Base-by-base conservation (phyloP, 148 eudicot species). In the Amaranthus palmeri region DNA sequence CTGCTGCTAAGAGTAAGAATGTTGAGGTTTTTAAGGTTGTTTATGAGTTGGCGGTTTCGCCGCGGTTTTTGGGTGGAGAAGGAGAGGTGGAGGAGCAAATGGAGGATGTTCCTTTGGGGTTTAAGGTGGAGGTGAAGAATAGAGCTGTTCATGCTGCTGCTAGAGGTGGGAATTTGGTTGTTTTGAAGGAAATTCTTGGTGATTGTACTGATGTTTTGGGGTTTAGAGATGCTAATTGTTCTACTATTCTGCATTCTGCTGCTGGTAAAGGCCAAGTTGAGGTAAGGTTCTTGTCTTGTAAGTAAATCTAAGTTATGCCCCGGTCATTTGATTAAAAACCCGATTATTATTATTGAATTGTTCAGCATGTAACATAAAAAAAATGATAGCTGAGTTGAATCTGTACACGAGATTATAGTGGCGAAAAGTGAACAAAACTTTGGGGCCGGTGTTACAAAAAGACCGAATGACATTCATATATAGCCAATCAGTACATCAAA, bases 61-160 rank as follows among this genome's bases (percentile, higher is more conserved):
- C 99, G 4, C 83, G 96, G 88, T 95, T 93, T 77, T 70, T 68
- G 41, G 50, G n/a, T 15, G 77, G 50, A 58, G 85, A 69, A 40
- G 91, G 72, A 2, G 70, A 69, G 58, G 9, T 51, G 25, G 86
- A 76, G 77, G 87, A 81, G 77, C 56, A 56, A 13, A 41, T 74
- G 68, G 90, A 76, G 73, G 91, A 80, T 54, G 79, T 83, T 17
- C 92, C 96, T 3, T 14, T 61, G 61, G 92, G 77, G 55, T 95
- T 85, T 83, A 91, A 86, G 82, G 25, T 77, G 77, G 99, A 92
- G 84, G 87, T 95, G 83, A 81, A 70, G 88, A 92, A 87, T 55
- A 86, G 99, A 64, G 99, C 90, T 74, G 73, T 88, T 81, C 90
- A 91, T 78, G 96, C 97, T 55, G 92, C 90, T 74, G 90, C 99